Evolutionary conservation across 139 green algal species (phyloP).

Genomic region (Coelastrella sp.): DNA sequence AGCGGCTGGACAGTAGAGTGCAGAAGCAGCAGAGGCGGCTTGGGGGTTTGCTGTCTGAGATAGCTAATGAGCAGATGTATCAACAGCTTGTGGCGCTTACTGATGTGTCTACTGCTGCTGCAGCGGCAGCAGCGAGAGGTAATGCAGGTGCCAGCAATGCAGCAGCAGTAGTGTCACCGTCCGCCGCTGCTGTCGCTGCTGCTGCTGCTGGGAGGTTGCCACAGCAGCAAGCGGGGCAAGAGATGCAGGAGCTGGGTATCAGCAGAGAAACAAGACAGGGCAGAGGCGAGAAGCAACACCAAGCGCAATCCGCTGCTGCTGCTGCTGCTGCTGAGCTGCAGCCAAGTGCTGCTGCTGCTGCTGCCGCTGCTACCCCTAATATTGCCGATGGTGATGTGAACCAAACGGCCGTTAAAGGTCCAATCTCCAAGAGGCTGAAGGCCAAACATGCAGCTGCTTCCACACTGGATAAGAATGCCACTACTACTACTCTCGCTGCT

Average conservation of each 20-base stretch:
- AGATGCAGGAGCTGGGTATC: too few relatives aligned
- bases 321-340: too few relatives aligned
- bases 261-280: too few relatives aligned
- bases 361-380: background rate
- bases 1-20: background rate
- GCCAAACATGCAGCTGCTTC: background rate
- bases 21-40: background rate
- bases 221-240: background rate
- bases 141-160: background rate
- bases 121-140: background rate
- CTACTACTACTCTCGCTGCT: too few relatives aligned
- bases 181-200: background rate
- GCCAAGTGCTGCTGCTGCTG: background rate
- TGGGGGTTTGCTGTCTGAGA: background rate
- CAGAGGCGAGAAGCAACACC: too few relatives aligned
- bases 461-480: background rate
- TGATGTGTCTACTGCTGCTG: background rate
- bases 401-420: too few relatives aligned
- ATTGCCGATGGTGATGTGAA: background rate
- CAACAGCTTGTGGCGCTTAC: background rate
- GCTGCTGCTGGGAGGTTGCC: conserved; percentile 2
- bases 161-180: background rate
- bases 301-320: too few relatives aligned
- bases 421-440: background rate
- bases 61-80: background rate